Conservation (phyloP, 2,329 filamentous ascomycete genomes). For the Bipolaris gigantea region DNA sequence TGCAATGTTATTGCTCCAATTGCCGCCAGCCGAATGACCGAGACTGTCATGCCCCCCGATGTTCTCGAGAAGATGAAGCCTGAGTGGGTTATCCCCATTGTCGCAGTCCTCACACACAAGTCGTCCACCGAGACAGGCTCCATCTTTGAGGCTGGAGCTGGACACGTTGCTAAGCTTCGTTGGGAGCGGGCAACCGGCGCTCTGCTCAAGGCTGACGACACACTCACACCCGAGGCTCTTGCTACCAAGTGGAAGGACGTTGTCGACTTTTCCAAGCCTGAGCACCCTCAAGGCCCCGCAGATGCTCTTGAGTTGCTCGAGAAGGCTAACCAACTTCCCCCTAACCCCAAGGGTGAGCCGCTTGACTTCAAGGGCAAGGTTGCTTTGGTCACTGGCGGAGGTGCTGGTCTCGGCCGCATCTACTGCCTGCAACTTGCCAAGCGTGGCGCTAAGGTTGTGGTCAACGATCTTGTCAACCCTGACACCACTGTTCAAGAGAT, state of each 20-base stretch:
- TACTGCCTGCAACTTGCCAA: conserved; percentile 89
- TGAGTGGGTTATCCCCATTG: conserved; percentile 92
- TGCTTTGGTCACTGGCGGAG: conserved; percentile 42
- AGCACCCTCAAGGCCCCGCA: conserved; percentile 80
- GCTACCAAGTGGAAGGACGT: conserved; percentile 88
- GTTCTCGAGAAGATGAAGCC: conserved; percentile 83
- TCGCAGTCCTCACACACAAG: conserved; percentile 84
- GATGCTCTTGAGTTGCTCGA: conserved; percentile 78
- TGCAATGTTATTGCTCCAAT: conserved; percentile 94
- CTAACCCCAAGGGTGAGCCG: conserved; percentile 38
- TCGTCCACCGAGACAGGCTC: conserved; percentile 84
- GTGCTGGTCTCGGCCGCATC: conserved; percentile 73
- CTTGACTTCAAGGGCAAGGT: conserved; percentile 45
- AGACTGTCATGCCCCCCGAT: conserved; percentile 94
- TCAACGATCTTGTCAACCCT: conserved; percentile 94
- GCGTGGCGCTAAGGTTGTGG: conserved; percentile 80
- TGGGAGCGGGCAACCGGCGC: conserved; percentile 94
- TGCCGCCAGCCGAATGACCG: conserved; percentile 92
- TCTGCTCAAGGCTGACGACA: conserved; percentile 84
- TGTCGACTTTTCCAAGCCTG: conserved; percentile 79
- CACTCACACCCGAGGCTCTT: conserved; percentile 84
- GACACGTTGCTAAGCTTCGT: conserved; percentile 86
- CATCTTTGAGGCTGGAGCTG: conserved; percentile 93
- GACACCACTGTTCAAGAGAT: conserved; percentile 92
- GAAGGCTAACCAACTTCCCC: conserved; percentile 32